These are phyloP conservation scores for Phanerodontia chrysosporium DNA, from an alignment of 768 basidiomycete species.

Conservation along the genomic window DNA sequence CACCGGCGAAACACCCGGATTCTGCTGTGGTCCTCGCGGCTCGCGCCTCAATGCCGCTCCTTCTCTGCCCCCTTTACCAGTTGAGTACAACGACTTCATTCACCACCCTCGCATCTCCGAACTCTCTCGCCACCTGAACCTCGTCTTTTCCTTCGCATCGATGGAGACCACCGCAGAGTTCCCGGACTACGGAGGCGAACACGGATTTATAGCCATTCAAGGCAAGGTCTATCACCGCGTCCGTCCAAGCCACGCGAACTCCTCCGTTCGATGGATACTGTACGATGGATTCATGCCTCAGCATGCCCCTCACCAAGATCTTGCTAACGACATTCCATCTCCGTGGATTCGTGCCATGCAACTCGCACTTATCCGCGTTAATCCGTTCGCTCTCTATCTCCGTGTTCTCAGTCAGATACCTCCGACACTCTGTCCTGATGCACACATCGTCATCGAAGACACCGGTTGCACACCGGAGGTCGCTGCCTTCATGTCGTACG, in stretches of 20 bases:
- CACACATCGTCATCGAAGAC: constrained; percentile 20
- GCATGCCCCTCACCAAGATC: neutral
- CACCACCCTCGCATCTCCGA: constrained; percentile 24
- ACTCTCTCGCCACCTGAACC: constrained; percentile 25
- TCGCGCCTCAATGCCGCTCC: constrained; percentile 17
- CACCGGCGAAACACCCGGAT: constrained; percentile 28
- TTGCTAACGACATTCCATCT: constrained; percentile 8
- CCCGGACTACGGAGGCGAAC: constrained; percentile 14
- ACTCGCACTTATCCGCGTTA: constrained; percentile 5
- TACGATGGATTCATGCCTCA: constrained; percentile 27
- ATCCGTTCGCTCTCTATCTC: constrained; percentile 15
- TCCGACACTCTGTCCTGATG: constrained; percentile 13
- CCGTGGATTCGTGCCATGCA: constrained; percentile 13
- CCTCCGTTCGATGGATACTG: constrained; percentile 29
- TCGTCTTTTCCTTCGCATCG: constrained; percentile 30
- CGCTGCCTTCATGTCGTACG: constrained; percentile 22
- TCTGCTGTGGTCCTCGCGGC: constrained; percentile 30
- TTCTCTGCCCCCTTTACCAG: constrained; percentile 27
- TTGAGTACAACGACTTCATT: constrained; percentile 23
- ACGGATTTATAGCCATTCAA: constrained; percentile 24
- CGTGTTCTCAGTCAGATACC: constrained; percentile 2
- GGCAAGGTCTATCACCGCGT: constrained; percentile 32
- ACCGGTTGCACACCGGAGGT: constrained; percentile 24
- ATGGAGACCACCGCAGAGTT: constrained; percentile 25
- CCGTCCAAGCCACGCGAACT: constrained; percentile 23